Percentiles rank a stretch among this genome's conserved stretches.
Conservation (phyloP, 805 yeast genomes). For the Starmerella davenportii region DNA sequence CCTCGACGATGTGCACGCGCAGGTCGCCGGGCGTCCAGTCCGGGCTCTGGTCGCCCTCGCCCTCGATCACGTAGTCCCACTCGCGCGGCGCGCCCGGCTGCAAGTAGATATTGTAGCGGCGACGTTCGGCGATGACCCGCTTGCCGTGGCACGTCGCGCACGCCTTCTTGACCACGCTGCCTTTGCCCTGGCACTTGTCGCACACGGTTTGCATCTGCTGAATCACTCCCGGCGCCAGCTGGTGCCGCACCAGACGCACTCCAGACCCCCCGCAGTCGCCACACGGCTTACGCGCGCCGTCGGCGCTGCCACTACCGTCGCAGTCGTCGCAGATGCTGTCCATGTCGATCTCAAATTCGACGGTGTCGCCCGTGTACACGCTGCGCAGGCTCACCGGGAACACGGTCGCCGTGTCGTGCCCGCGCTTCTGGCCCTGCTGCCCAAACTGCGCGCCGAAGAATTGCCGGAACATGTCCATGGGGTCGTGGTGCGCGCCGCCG, state of each 20-base stretch:
- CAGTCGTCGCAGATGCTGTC: conserved; percentile 63
- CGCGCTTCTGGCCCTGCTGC: conserved; percentile 27
- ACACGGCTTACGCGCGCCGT: conserved; percentile 54
- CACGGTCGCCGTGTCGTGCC: conserved; percentile 42
- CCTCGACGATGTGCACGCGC: conserved; percentile 42
- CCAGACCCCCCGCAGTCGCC: conserved; percentile 61
- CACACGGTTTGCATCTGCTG: conserved; percentile 71
- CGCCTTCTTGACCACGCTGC: conserved; percentile 41
- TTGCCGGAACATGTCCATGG: conserved; percentile 46
- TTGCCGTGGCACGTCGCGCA: conserved; percentile 59
- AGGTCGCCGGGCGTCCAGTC: conserved; percentile 72
- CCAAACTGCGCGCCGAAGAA: conserved; percentile 33
- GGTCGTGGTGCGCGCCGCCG: conserved; percentile 26
- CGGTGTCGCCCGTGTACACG: conserved; percentile 48
- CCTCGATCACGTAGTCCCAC: conserved; percentile 38
- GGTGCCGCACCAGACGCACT: conserved; percentile 41
- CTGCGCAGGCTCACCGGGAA: conserved; percentile 44
- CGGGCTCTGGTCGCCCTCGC: conserved; percentile 74
- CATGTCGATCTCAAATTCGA: conserved; percentile 46
- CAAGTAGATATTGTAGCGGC: conserved; percentile 43
- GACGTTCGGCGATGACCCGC: conserved; percentile 38
- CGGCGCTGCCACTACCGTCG: conserved; percentile 71
- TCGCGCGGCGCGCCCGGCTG: conserved; percentile 55
- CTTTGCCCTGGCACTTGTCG: conserved; percentile 64
- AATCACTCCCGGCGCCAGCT: conserved; percentile 77